These are phyloP conservation scores for Chytriomyces hyalinus DNA, from an alignment of 192 early-diverging fungal species.

Conservation along the genomic window DNA sequence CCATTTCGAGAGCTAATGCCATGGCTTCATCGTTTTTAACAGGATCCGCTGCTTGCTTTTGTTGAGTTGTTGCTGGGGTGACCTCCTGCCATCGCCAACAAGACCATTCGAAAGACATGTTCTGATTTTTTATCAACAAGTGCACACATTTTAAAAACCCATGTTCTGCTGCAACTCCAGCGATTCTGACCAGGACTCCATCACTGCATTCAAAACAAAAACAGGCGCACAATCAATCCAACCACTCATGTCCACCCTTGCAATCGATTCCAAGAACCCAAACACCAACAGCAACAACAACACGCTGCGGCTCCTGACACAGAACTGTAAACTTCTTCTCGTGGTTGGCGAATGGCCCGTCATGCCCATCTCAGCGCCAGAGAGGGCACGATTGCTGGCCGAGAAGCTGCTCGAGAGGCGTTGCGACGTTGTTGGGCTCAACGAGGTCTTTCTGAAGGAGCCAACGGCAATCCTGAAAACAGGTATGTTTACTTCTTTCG, in stretches of 20 bases:
- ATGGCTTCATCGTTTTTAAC: not conserved
- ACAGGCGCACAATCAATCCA: no score
- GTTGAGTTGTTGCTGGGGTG: no score
- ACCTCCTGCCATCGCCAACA: no score
- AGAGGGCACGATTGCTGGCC: not conserved
- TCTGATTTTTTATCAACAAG: no score
- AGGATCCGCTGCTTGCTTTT: no score
- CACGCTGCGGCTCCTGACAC: conserved; percentile 4
- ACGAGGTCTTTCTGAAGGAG: conserved; percentile 11
- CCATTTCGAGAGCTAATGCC: not conserved
- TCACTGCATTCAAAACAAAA: no score
- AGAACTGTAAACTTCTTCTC: conserved; percentile 13
- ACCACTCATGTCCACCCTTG: not conserved
- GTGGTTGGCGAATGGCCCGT: conserved; percentile 16
- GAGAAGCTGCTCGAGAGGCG: not conserved
- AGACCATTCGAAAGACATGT: no score
- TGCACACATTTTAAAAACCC: no score
- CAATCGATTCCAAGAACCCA: not conserved
- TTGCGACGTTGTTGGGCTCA: conserved; percentile 2
- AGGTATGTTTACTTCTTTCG: no score
- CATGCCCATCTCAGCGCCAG: not conserved
- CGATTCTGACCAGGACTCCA: no score
- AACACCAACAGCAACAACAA: not conserved
- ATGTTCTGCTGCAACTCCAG: no score
- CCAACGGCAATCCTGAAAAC: not conserved